Base-by-base conservation (phyloP, 495 filamentous ascomycete genomes). In the Hypoxylon trugodes region DNA sequence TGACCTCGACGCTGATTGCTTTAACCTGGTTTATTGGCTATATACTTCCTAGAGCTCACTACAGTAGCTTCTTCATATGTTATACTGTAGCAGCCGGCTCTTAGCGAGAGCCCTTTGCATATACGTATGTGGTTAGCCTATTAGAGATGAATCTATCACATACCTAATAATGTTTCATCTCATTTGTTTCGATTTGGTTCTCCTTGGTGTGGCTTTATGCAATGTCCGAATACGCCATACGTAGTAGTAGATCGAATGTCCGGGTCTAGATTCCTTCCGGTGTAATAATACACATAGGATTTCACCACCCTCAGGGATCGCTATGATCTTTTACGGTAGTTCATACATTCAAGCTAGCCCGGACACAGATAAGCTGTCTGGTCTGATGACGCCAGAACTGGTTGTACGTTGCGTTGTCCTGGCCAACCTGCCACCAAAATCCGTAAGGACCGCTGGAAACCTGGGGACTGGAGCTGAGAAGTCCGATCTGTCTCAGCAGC, bases 341-440 rank as follows among this genome's bases (percentile, higher is more conserved):
- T 62, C 46, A 41, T 7, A 40, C 22, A 10, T 46, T 52, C 47
- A 32, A 37, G 58, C 47, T 52, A 30, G 48, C 40, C 47, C 40
- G 48, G 13, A 33, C 19, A 38, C n/a, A 63, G 59, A 63, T 63
- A 63, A 63, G 59, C 37, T 42, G 36, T 63, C 50, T 42, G 35
- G 51, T 56, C 59, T 56, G 50, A 63, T 63, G 59, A 63, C 51
- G 26, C 43, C 37, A 26, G 59, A 47, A 56, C 45, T 45, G 47
- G 59, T 62, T 48, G 35, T 35, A 55, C 42, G 19, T 10, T 5
- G 28, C 10, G 28, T 54, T 41, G 49, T 54, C 58, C 58, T 61
- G 41, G 41, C 41, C 48, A 25, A 47, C 48, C 32, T 48, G 33
- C 33, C 12, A 55, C 35, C 19, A 28, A 22, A 1, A 48, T 52